Evolutionary conservation across 2,329 filamentous ascomycete species (phyloP), one percentile per base, ranked within the genome.

Genomic region (Fusarium incarnatum): DNA sequence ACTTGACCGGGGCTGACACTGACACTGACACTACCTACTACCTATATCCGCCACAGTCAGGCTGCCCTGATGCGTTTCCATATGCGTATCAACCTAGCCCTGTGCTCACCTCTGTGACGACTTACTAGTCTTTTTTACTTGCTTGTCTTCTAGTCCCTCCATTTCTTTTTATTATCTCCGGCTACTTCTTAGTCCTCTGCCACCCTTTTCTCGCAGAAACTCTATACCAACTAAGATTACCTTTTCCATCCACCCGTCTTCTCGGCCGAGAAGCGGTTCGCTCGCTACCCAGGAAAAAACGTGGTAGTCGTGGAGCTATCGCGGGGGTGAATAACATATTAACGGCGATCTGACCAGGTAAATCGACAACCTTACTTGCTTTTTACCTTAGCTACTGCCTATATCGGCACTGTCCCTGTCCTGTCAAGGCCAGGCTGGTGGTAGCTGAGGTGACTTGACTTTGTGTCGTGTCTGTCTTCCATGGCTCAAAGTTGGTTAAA

Each of bases 401-500:
- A 18, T 52, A 52, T n/a, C 49, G 12, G 18, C 18, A 8, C 23
- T 28, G 34, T 25, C 37, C 49, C 23, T 53, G 23, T 53, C 13
- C 49, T 42, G 37, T 53, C 15, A 42, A 53, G 23, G 34, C 4
- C 49, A 27, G 34, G 32, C 27, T 20, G 34, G 22, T 42, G 34
- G 34, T 53, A 27, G 23, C 23, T 53, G 18, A 41, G 34, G 32
- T 53, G 34, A 22, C 28, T 48, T 44, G 49, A 25, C 25, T 16
- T 49, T 34, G 45, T 32, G 58, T 54, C 34, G 18, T 37, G 34
- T 37, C 18, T 56, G 22, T 37, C 32, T 41, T 52, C 60, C 57
- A 73, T 74, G 72, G 69, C 70, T 48, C 56, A 64, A 44, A 56
- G 47, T 42, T 70, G 70, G 72, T 30, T 74, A 42, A 72, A 72